Evolutionary conservation across 2,329 filamentous ascomycete genomes (phyloP).

Genomic region (Lasiodiplodia gonubiensis): DNA sequence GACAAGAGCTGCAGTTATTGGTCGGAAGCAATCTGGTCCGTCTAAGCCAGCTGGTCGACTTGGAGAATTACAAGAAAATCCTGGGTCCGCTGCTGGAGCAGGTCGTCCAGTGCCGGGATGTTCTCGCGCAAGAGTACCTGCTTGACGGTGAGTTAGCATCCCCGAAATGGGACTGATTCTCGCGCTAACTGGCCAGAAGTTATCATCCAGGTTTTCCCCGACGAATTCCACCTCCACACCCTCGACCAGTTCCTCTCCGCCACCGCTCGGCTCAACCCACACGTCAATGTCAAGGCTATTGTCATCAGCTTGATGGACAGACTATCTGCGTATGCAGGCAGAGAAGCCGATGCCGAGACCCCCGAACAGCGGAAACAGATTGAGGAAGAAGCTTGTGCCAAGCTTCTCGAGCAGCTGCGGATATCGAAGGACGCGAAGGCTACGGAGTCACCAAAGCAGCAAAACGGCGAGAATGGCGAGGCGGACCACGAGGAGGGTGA

Average conservation of each 20-base stretch:
- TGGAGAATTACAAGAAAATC: conserved; percentile 94
- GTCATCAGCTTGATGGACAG: conserved; percentile 98
- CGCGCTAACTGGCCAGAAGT: conserved; percentile 59
- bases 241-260: conserved; percentile 93
- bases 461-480: conserved; percentile 39
- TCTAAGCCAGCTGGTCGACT: conserved; percentile 91
- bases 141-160: conserved; percentile 67
- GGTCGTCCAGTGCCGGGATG: conserved; percentile 96
- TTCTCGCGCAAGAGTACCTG: conserved; percentile 95
- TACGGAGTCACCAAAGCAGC: conserved; percentile 37
- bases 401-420: conserved; percentile 77
- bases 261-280: conserved; percentile 89
- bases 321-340: conserved; percentile 89
- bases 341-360: conserved; percentile 76
- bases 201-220: conserved; percentile 97
- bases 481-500: conserved; percentile 35
- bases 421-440: conserved; percentile 65
- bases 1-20: conserved; percentile 91
- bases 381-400: conserved; percentile 82
- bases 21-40: conserved; percentile 97
- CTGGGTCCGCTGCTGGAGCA: conserved; percentile 89
- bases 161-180: neutral
- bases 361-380: conserved; percentile 74
- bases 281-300: conserved; percentile 97
- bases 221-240: conserved; percentile 97